phyloP scores from a whole-genome alignment of 2,329 filamentous ascomycete genomes.

The Pseudogymnoascus sp. region DNA sequence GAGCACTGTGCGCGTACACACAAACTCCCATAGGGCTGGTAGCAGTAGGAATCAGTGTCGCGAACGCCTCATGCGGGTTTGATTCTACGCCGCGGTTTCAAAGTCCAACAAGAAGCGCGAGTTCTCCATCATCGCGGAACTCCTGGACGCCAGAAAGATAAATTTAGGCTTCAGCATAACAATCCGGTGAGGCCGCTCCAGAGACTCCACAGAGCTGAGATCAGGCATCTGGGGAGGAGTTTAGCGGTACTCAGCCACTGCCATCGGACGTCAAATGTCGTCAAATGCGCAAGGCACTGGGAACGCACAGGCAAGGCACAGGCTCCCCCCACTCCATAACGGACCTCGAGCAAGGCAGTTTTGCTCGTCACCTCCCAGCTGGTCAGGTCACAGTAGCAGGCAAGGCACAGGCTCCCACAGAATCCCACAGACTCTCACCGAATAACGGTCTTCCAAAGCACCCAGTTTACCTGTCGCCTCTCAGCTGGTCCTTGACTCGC shows the following conservation, averaged over 20 bases:
- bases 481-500: background rate
- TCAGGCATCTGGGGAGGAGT: conserved; percentile 1
- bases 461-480: background rate
- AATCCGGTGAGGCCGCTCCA: conserved; percentile 1
- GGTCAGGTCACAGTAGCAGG: too few relatives aligned
- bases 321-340: too few relatives aligned
- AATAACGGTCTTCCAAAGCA: background rate
- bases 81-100: background rate
- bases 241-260: conserved; percentile 5
- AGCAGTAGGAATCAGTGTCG: background rate
- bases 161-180: conserved; percentile 1
- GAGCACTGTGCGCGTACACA: background rate
- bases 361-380: too few relatives aligned
- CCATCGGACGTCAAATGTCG: background rate
- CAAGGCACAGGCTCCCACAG: background rate
- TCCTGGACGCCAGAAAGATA: background rate
- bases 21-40: conserved; percentile 2
- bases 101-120: background rate
- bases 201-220: background rate
- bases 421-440: background rate
- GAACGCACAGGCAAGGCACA: background rate
- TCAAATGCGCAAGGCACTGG: background rate
- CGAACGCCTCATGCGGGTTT: background rate
- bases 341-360: too few relatives aligned
- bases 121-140: background rate